Evolutionary conservation across 129 eudicot species (phyloP).

Genomic region (Flaveria linearis): DNA sequence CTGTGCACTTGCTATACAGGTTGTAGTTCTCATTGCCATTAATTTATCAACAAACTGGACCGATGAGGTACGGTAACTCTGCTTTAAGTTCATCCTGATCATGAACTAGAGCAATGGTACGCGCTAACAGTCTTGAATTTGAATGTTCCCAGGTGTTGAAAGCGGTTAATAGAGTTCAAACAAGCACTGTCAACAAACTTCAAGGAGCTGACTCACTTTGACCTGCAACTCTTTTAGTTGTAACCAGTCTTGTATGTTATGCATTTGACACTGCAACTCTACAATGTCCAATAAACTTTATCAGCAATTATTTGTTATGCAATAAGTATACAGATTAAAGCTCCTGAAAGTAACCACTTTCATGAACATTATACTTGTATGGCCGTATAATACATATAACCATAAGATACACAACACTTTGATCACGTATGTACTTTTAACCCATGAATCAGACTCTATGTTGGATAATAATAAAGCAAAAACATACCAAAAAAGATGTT

Average conservation of each 20-base stretch:
- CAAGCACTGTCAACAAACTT: slow-evolving; percentile 15
- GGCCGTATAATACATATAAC: too few relatives aligned
- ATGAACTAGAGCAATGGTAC: neutral
- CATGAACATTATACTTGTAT: too few relatives aligned
- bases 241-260: neutral
- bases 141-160: slow-evolving; percentile 33
- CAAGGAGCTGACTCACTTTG: neutral
- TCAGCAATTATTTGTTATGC: too few relatives aligned
- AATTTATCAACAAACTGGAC: slow-evolving; percentile 60
- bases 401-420: neutral
- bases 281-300: too few relatives aligned
- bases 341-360: too few relatives aligned
- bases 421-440: neutral
- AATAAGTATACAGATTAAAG: too few relatives aligned
- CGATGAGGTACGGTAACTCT: slow-evolving; percentile 38
- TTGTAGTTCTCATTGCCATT: slow-evolving; percentile 49
- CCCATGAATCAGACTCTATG: neutral
- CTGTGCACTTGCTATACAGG: slow-evolving; percentile 62
- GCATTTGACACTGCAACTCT: too few relatives aligned
- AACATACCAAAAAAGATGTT: neutral
- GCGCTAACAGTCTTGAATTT: slow-evolving; percentile 2
- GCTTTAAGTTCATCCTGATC: neutral
- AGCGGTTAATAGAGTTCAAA: slow-evolving; percentile 33
- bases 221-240: neutral
- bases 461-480: neutral